Base-by-base conservation (phyloP, 345 rosid genomes). In the Syzygium aqueum region DNA sequence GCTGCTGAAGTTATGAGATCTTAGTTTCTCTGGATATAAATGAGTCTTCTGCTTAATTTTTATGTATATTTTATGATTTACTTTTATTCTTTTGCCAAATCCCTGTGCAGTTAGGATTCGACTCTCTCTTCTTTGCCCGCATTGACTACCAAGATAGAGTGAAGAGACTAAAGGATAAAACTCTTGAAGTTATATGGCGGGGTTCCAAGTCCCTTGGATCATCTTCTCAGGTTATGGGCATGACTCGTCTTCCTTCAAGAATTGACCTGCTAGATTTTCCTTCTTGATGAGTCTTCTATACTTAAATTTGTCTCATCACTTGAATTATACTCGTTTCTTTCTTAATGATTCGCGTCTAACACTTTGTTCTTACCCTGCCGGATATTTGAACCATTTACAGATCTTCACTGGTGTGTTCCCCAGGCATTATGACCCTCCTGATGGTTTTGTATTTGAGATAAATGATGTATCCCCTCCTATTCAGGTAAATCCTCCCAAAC, bases 141-240 rank as follows among this genome's bases (percentile, higher is more conserved):
- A 97, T 97, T 86, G 98, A 97, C 90, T 97, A 95, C 91, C 99
- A 97, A 92, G 99, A 97, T 86, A 93, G 99, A 90, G 97, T 96
- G 84, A 95, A 94, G 92, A 91, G 98, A 88, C 88, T 96, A 51
- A 92, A 88, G 77, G 98, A 96, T 86, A 97, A 94, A 91, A 95
- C 90, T 87, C 97, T 97, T 89, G 99, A 97, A 93, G 96, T 96
- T 91, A 90, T 97, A 86, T 97, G 99, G 99, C 94, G 84, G 90
- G 97, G 98, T 85, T 96, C 96, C 87, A 96, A 94, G 93, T 94
- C 98, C 50, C 98, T 97, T 86, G 95, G 96, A 88, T 93, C 98
- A 87, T 94, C 97, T 59, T 94, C 99, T 59, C 98, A 97, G 98
- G 99, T 96, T 86, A 40, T 89, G 87, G 23, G 67, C 54, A 84